A percentile compares a stretch with the other conserved stretches of the same genome.
These are phyloP conservation scores for Herpetomonas tarakana DNA, from an alignment of 208 protist species.

Conservation along the genomic window DNA sequence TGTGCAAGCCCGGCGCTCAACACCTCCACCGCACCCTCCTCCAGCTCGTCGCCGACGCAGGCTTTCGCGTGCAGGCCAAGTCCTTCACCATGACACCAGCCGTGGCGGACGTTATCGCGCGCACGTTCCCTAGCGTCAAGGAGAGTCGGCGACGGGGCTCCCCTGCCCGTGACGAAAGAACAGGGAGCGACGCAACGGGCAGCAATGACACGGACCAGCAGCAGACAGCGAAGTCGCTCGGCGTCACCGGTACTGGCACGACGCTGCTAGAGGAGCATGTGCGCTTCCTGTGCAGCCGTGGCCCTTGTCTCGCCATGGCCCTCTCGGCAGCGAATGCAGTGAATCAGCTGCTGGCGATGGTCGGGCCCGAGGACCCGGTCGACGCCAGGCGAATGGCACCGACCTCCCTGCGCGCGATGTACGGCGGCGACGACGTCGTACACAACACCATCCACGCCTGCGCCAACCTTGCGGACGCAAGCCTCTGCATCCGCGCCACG, in stretches of 20 bases:
- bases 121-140: constrained; percentile 46
- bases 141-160: neutral
- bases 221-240: constrained; percentile 13
- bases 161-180: neutral
- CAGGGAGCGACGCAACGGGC: neutral
- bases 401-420: constrained; percentile 43
- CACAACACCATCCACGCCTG: constrained; percentile 69
- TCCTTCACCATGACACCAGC: constrained; percentile 41
- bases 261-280: constrained; percentile 23
- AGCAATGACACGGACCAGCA: constrained; percentile 9
- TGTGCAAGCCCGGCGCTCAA: constrained; percentile 68
- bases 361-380: constrained; percentile 59
- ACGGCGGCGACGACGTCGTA: constrained; percentile 41
- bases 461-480: constrained; percentile 42
- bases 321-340: constrained; percentile 58
- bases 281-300: constrained; percentile 39
- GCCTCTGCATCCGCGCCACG: constrained; percentile 31
- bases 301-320: constrained; percentile 58
- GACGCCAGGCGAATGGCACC: constrained; percentile 50
- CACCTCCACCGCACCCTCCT: constrained; percentile 47
- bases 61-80: constrained; percentile 50
- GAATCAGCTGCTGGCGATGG: constrained; percentile 48
- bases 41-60: constrained; percentile 40
- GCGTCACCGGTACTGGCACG: constrained; percentile 4
- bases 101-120: constrained; percentile 45